Conservation (phyloP, 2,329 filamentous ascomycete genomes). For the Calonectria crousiana region DNA sequence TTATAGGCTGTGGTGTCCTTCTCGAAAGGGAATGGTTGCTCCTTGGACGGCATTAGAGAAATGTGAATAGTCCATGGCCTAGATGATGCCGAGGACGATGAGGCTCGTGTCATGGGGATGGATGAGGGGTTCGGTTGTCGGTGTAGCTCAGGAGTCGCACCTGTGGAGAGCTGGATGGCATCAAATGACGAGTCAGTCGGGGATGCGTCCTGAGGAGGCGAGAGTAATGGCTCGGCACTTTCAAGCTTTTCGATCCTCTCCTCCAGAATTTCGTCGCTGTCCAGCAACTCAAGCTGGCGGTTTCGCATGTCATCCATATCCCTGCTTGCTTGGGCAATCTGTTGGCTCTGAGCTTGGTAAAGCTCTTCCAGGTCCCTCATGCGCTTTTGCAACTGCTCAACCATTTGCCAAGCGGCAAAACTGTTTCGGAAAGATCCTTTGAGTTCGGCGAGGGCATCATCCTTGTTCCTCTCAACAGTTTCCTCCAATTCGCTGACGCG, state of each 20-base stretch:
- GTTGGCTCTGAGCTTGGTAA: constrained; percentile 55
- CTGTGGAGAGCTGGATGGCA: constrained; percentile 33
- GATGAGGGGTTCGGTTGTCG: constrained; percentile 21
- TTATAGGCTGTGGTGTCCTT: constrained; percentile 73
- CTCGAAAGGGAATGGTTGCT: constrained; percentile 70
- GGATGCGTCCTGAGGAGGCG: constrained; percentile 39
- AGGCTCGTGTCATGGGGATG: constrained; percentile 8
- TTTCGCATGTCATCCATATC: constrained; percentile 60
- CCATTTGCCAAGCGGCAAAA: constrained; percentile 65
- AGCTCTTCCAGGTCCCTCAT: constrained; percentile 51
- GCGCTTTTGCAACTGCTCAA: constrained; percentile 58
- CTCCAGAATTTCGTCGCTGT: constrained; percentile 65
- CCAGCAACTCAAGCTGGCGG: constrained; percentile 62
- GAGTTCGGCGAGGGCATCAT: constrained; percentile 64
- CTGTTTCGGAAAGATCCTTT: constrained; percentile 68
- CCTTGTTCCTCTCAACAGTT: constrained; percentile 63
- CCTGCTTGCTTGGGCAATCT: constrained; percentile 54
- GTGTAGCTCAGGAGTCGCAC: constrained; percentile 17
- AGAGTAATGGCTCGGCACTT: constrained; percentile 37
- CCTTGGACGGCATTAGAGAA: constrained; percentile 66
- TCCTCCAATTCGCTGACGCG: constrained; percentile 67
- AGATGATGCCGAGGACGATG: constrained; percentile 32
- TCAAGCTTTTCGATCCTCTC: constrained; percentile 66
- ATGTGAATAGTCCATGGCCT: constrained; percentile 70
- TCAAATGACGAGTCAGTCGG: constrained; percentile 23